Evolutionary conservation across 108 stramenopile genomes (phyloP), one percentile per base, ranked within the genome.

Genomic region (Phaeodactylum tricornutum): DNA sequence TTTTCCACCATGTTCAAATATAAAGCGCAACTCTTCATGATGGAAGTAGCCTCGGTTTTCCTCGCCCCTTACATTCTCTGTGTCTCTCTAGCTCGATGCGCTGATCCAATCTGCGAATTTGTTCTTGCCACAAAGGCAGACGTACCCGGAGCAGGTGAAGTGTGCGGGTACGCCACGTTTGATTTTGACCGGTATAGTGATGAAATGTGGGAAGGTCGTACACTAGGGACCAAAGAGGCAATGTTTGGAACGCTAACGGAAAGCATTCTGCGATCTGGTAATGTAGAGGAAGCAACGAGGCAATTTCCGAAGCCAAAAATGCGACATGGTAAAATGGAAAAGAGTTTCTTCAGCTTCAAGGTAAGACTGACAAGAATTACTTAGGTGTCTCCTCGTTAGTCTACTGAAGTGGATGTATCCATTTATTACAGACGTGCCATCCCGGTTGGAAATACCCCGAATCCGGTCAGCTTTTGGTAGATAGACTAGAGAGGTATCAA

Each of bases 101-200:
- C 96, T 7, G 73, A 81, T 33, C 53, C 61, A 11, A 72, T 97
- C 26, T 81, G 91, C 48, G 68, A 73, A 33, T 95, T 94, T 64
- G 78, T 94, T 23, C 52, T 74, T 55, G 47, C 75, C 12, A 67
- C 75, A 44, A 91, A 79, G 44, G 64, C 74, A 8, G 80, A 89
- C 53, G 75, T 93, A 12, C 53, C 77, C 1, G 87, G 87, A 20
- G 77, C 80, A 19, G 96, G 96, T 9, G 80, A 93, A 46, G 85
- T 95, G 6, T 91, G 92, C 71, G 89, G 89, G 17, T 94, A 79
- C 57, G 67, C 82, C 16, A 81, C 84, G 5, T 96, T 96, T 66
- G 90, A 96, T 61, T 92, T 96, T 59, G 87, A 92, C 51, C 45
- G 52, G 0, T 90, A 69, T 47, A 66, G 68, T 39, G 87, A 90